Conservation (phyloP, 768 basidiomycete species). For the Leucosporidium yakuticum region DNA sequence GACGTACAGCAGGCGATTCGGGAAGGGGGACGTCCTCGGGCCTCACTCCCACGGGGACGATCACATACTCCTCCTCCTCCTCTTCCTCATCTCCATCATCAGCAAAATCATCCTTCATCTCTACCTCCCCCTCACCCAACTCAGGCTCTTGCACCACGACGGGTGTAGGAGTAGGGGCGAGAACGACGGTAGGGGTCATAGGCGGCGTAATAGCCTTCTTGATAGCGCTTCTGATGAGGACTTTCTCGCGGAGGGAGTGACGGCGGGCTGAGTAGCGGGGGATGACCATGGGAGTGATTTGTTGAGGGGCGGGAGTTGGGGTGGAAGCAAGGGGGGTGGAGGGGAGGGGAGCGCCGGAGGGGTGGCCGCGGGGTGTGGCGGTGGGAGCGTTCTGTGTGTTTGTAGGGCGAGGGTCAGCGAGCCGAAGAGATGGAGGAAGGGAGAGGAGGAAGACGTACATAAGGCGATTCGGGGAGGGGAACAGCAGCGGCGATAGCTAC, state of each 20-base stretch:
- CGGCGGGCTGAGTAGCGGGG: conserved; percentile 33
- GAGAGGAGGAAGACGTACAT: neutral
- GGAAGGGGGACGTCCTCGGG: neutral
- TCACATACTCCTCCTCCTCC: neutral
- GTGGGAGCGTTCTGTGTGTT: neutral
- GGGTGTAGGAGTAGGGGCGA: too few species aligned
- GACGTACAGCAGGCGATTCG: neutral
- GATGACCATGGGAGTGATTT: neutral
- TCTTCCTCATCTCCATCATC: neutral
- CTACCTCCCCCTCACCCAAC: too few species aligned
- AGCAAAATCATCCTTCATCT: neutral
- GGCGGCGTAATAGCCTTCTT: neutral
- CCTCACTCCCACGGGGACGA: neutral
- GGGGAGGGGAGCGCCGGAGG: too few species aligned
- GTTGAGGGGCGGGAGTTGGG: neutral
- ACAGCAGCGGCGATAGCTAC: neutral
- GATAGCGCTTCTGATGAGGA: conserved; percentile 11
- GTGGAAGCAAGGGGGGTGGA: neutral
- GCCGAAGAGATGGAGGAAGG: too few species aligned
- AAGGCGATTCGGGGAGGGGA: neutral
- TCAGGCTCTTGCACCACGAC: too few species aligned
- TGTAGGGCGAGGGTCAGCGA: too few species aligned
- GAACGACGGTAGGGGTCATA: too few species aligned
- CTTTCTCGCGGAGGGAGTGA: conserved; percentile 16
- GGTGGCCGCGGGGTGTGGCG: neutral